Percentiles rank a stretch among this genome's conserved stretches.
These are phyloP conservation scores for Saccharomyces hybrid DNA, from an alignment of 1,139 yeast species.

Conservation along the genomic window DNA sequence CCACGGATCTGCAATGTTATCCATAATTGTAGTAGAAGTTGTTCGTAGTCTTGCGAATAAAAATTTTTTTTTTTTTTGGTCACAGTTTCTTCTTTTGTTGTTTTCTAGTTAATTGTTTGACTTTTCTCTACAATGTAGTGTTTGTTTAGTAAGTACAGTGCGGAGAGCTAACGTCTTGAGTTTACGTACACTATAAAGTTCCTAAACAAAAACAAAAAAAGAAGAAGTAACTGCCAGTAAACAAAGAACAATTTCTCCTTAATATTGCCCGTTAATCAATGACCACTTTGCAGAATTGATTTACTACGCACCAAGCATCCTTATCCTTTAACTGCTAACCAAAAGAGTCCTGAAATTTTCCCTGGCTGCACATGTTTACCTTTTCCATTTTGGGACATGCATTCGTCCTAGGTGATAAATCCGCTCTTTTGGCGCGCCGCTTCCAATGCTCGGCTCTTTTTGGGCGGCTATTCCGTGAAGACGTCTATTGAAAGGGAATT, in stretches of 20 bases:
- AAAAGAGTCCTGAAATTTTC: neutral
- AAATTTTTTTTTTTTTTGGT: neutral
- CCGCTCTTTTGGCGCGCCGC: neutral
- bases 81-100: neutral
- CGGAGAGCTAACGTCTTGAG: neutral
- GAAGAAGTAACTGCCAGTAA: neutral
- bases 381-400: conserved; percentile 5
- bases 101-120: neutral
- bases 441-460: too few relatives aligned
- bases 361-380: conserved; percentile 2
- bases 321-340: neutral
- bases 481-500: neutral
- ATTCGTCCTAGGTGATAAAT: neutral
- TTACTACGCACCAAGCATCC: neutral
- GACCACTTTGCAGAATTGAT: neutral
- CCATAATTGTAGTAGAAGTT: conserved; percentile 4
- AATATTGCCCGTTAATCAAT: neutral
- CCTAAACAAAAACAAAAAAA: neutral
- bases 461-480: neutral
- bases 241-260: neutral
- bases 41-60: neutral
- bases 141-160: neutral
- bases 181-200: neutral
- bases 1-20: conserved; percentile 12
- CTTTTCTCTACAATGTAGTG: neutral